Base-by-base conservation (phyloP, 805 yeast species). In the Grigorovia transvaalensis region DNA sequence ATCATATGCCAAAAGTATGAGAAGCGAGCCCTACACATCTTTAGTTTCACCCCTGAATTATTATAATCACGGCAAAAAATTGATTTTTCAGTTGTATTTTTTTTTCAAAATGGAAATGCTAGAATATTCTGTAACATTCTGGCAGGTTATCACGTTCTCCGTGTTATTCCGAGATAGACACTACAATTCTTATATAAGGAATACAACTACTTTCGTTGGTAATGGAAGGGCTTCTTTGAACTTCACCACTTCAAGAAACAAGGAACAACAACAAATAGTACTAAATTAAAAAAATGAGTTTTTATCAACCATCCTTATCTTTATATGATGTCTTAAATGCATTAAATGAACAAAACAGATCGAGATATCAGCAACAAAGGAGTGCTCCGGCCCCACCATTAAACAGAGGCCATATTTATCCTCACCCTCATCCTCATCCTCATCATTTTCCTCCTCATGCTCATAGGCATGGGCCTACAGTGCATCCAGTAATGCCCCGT, bases 231-330 rank as follows among this genome's bases (percentile, higher is more conserved):
- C 6, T 23, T 4, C 27, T 23, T 23, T 6, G 6, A 23, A 23
- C 27, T 6, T 6, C 27, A 23, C 27, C 27, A 23, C 6, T 23
- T 23, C 27, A 23, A 23, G 27, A 23, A 23, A 23, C 27, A 23
- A 23, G 27, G 3, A 23, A 23, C 27, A 23, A 23, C 6, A 23
- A 23, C 38, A 33, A 11, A 9, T 33, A 33, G 15, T 11, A 33
- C 38, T 13, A 33, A 33, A 38, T 18, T 3, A 38, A 38, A 38
- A 38, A 38, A 17, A 65, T 65, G 69, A 65, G 65, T 45, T 65
- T 61, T 46, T 61, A 64, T 46, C 65, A 64, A 53, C 67, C 67
- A 45, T 58, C 65, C 17, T 35, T 64, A 50, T 65, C 69, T 0
- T 49, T 64, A 18, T 64, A 62, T 44, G 69, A 65, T 52, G 59